Base-by-base conservation (phyloP, 2,329 filamentous ascomycete species). In the Botryotinia calthae region DNA sequence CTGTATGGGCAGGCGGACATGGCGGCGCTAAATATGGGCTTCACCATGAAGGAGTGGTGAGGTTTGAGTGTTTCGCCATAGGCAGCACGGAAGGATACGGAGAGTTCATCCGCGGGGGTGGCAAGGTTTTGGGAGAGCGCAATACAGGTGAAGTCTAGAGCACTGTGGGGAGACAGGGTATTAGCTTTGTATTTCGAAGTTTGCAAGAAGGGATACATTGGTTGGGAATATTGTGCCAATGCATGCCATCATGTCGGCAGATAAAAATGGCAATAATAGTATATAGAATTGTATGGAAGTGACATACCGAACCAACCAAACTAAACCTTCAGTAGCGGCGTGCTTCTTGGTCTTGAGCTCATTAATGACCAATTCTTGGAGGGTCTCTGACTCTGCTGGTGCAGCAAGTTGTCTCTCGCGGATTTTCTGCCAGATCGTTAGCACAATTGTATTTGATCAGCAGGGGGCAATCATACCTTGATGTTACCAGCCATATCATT, bases 1-100 rank as follows among this genome's bases (percentile, higher is more conserved):
- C 95, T 90, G 87, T 98, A 97, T 2, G 96, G 96, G 77, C 93
- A 95, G 28, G 94, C 95, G 78, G 89, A 89, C 94, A 99, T 97
- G 82, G 95, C 95, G 75, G 94, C 92, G 79, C 88, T 92, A 88
- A 98, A 98, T 81, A 98, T 87, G 74, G 94, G 94, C 87, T 97
- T 97, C 79, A 98, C 85, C 75, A 98, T 79, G 83, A 97, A 94
- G 81, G 87, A 90, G 87, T 99, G 96, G 86, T 97, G 90, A 40
- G 92, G 93, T 86, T 97, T 97, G 79, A 99, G 91, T 67, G 95
- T 98, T 79, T 85, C 86, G 81, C 87, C 88, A 85, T 99, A 99
- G 78, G 95, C 93, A 72, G 85, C 84, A 79, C 93, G 91, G 91
- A 99, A 99, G 65, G 94, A 97, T 77, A 89, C 87, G 74, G 92